phyloP scores from a whole-genome alignment of 192 early-diverging fungal species.

The Coemansia guatemalensis region DNA sequence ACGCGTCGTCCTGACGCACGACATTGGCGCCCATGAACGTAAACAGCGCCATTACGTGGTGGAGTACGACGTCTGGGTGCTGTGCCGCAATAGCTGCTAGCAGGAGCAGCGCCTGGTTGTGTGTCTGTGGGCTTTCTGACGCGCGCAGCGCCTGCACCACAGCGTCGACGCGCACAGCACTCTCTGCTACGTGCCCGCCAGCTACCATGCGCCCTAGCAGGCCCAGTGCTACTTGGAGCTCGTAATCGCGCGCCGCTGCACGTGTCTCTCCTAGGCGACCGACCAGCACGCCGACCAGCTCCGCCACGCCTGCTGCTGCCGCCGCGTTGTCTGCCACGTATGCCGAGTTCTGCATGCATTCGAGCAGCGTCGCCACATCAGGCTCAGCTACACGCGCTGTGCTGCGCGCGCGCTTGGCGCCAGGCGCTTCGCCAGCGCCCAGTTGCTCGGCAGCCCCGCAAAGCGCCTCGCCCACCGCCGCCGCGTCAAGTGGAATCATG shows the following conservation, averaged over 20 bases:
- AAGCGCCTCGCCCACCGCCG: conserved; percentile 25
- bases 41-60: conserved; percentile 95
- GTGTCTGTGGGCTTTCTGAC: conserved; percentile 92
- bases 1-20: conserved; percentile 93
- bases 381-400: conserved; percentile 26
- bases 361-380: conserved; percentile 67
- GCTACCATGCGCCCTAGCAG: conserved; percentile 56
- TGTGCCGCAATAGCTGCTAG: conserved; percentile 82
- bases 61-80: conserved; percentile 81
- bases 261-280: conserved; percentile 48
- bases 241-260: conserved; percentile 72
- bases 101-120: conserved; percentile 83
- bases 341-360: conserved; percentile 69
- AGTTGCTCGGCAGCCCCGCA: conserved; percentile 20
- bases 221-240: conserved; percentile 82
- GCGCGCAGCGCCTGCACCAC: conserved; percentile 86
- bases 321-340: conserved; percentile 51
- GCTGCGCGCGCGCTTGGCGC: conserved; percentile 25
- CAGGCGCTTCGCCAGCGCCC: conserved; percentile 22
- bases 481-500: conserved; percentile 30
- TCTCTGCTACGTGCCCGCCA: conserved; percentile 46
- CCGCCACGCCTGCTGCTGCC: conserved; percentile 70
- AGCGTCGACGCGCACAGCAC: conserved; percentile 76
- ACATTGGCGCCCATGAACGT: conserved; percentile 98
- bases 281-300: conserved; percentile 65